Evolutionary conservation across 257 asterid species (phyloP).

Genomic region (Dorcoceras hygrometricum): DNA sequence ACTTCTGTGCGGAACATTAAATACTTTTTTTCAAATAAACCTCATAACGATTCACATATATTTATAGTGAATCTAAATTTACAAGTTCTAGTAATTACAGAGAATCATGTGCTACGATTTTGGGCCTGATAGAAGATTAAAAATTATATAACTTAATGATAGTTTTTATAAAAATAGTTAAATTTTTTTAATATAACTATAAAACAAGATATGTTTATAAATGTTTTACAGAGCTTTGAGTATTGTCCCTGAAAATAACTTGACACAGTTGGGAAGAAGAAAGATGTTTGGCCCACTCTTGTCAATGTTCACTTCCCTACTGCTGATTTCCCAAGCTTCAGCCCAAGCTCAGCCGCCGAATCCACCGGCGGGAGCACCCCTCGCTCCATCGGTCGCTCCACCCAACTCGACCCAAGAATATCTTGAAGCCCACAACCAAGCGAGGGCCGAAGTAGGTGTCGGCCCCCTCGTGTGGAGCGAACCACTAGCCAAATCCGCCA

Average conservation of each 20-base stretch:
- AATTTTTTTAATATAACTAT: too few relatives aligned
- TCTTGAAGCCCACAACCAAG: conserved; percentile 66
- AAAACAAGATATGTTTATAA: too few relatives aligned
- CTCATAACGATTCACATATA: too few relatives aligned
- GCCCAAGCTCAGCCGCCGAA: conserved; percentile 25
- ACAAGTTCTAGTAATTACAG: too few relatives aligned
- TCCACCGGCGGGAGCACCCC: conserved; percentile 28
- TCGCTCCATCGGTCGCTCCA: conserved; percentile 22
- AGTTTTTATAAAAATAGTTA: too few relatives aligned
- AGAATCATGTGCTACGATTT: too few relatives aligned
- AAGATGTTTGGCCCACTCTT: conserved; percentile 14
- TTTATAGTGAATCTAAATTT: too few relatives aligned
- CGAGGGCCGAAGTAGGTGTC: conserved; percentile 74
- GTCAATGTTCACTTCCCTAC: conserved; percentile 17
- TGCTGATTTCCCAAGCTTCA: conserved; percentile 1
- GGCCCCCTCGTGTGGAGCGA: conserved; percentile 67
- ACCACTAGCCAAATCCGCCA: conserved; percentile 60
- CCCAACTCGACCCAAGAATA: conserved; percentile 39
- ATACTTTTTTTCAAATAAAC: too few relatives aligned
- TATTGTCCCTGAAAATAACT: too few relatives aligned
- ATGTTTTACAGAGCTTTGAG: background rate
- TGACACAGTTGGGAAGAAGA: background rate
- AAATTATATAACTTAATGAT: too few relatives aligned
- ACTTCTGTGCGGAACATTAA: too few relatives aligned
- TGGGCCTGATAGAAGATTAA: too few relatives aligned